Conservation (phyloP, 352 stramenopile species). For the Phytophthora aleatoria region DNA sequence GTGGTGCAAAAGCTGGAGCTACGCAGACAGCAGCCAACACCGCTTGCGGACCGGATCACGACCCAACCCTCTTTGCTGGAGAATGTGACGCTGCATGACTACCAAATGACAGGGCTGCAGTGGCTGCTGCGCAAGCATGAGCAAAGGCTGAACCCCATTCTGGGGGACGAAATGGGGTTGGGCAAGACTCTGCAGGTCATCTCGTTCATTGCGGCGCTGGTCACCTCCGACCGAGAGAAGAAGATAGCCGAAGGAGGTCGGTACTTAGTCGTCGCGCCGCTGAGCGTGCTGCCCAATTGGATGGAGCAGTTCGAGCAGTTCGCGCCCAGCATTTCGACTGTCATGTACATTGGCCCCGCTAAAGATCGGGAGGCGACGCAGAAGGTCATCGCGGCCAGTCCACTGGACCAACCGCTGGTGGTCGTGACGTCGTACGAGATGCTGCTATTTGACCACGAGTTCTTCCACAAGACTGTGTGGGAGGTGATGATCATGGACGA, state of each 20-base stretch:
- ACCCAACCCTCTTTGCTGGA: constrained; percentile 46
- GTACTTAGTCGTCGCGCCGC: constrained; percentile 68
- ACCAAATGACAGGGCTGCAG: constrained; percentile 66
- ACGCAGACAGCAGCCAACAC: constrained; percentile 32
- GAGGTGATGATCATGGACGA: constrained; percentile 85
- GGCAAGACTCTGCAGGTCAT: constrained; percentile 86
- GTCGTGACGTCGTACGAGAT: constrained; percentile 81
- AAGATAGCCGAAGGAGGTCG: constrained; percentile 12
- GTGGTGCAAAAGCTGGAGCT: constrained; percentile 44
- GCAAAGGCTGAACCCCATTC: constrained; percentile 72
- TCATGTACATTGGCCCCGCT: constrained; percentile 64
- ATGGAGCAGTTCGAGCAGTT: constrained; percentile 81
- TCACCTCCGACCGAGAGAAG: constrained; percentile 19
- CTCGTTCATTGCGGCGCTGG: constrained; percentile 61
- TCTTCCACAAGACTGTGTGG: constrained; percentile 57
- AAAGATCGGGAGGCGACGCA: constrained; percentile 47
- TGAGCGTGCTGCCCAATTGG: constrained; percentile 87
- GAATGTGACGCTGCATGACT: constrained; percentile 69
- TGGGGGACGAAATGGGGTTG: constrained; percentile 86
- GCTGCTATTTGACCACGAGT: constrained; percentile 60
- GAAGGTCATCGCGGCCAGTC: constrained; percentile 17
- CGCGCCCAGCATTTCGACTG: constrained; percentile 52
- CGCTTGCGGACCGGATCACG: constrained; percentile 22
- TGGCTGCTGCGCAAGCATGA: constrained; percentile 70
- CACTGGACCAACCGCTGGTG: constrained; percentile 42